These are phyloP conservation scores for Westerdykella ornata DNA, from an alignment of 2,329 filamentous ascomycete species.

Conservation along the genomic window DNA sequence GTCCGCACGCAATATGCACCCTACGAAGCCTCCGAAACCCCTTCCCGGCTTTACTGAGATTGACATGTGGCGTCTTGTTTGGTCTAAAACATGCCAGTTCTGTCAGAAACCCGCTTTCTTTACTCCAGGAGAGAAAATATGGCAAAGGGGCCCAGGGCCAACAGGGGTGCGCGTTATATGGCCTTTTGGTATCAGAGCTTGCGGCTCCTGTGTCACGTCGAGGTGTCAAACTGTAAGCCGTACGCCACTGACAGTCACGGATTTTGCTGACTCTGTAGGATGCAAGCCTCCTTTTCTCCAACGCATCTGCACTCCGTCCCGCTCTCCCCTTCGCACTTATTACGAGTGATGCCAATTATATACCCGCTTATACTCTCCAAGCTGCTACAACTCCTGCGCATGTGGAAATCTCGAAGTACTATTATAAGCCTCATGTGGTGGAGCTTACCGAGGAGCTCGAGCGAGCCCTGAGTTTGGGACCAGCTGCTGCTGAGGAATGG, in stretches of 20 bases:
- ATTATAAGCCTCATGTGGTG: conserved; percentile 57
- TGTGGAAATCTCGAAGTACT: conserved; percentile 58
- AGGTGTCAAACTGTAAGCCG: conserved; percentile 57
- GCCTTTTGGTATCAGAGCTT: conserved; percentile 62
- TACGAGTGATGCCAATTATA: conserved; percentile 54
- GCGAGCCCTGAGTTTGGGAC: conserved; percentile 58
- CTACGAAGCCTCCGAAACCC: conserved; percentile 62
- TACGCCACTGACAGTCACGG: background rate
- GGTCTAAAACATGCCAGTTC: conserved; percentile 59
- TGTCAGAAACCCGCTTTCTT: conserved; percentile 47
- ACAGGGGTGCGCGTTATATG: conserved; percentile 60
- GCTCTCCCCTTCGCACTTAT: conserved; percentile 65
- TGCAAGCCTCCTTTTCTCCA: conserved; percentile 59
- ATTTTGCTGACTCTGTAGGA: conserved; percentile 49
- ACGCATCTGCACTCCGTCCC: conserved; percentile 55
- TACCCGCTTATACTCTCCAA: conserved; percentile 53
- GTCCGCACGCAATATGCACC: conserved; percentile 58
- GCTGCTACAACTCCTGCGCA: conserved; percentile 44
- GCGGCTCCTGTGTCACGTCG: conserved; percentile 57
- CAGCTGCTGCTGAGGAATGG: conserved; percentile 68
- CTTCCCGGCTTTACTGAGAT: conserved; percentile 60
- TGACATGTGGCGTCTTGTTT: conserved; percentile 68
- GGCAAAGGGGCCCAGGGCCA: conserved; percentile 56
- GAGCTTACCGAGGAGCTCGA: conserved; percentile 57
- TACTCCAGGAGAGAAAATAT: conserved; percentile 37